A percentile compares a stretch with the other conserved stretches of the same genome.
Evolutionary conservation across 2,329 filamentous ascomycete genomes (phyloP).

Genomic region (Neopestalotiopsis sp.): DNA sequence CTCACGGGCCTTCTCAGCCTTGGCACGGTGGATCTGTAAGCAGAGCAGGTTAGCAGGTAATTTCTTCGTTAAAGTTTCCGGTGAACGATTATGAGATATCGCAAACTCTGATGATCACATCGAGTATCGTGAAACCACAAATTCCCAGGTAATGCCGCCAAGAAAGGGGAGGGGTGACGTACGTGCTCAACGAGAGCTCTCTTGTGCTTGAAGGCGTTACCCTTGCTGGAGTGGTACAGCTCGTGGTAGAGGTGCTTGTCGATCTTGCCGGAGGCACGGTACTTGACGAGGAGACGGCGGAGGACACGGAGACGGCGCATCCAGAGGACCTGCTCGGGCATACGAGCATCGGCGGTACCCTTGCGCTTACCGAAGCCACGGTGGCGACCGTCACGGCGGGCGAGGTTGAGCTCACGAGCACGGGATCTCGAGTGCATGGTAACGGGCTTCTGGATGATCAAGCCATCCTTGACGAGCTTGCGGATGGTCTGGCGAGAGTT

Average conservation of each 20-base stretch:
- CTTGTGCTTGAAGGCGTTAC: slow-evolving; percentile 99
- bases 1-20: slow-evolving; percentile 99
- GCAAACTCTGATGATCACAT: not conserved
- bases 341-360: slow-evolving; percentile 99
- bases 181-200: slow-evolving; percentile 99
- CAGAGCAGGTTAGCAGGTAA: slow-evolving; percentile 20
- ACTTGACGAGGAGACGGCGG: slow-evolving; percentile 98
- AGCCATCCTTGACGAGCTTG: slow-evolving; percentile 99
- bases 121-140: not conserved
- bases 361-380: slow-evolving; percentile 99
- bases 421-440: slow-evolving; percentile 99
- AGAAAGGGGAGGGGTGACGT: slow-evolving; percentile 55
- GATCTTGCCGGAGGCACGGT: slow-evolving; percentile 99
- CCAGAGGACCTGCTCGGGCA: slow-evolving; percentile 99
- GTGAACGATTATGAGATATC: not conserved
- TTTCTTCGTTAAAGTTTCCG: not conserved
- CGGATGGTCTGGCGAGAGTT: slow-evolving; percentile 99
- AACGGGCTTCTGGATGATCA: slow-evolving; percentile 99
- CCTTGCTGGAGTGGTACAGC: slow-evolving; percentile 99
- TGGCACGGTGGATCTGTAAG: slow-evolving; percentile 96
- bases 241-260: slow-evolving; percentile 99
- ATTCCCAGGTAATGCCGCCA: not conserved
- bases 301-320: slow-evolving; percentile 99
- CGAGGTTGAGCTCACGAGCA: slow-evolving; percentile 92
- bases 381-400: slow-evolving; percentile 95